A percentile compares a stretch with the other conserved stretches of the same genome.
Evolutionary conservation across 2,329 filamentous ascomycete species (phyloP).

Genomic region (Colletotrichum caudatum): DNA sequence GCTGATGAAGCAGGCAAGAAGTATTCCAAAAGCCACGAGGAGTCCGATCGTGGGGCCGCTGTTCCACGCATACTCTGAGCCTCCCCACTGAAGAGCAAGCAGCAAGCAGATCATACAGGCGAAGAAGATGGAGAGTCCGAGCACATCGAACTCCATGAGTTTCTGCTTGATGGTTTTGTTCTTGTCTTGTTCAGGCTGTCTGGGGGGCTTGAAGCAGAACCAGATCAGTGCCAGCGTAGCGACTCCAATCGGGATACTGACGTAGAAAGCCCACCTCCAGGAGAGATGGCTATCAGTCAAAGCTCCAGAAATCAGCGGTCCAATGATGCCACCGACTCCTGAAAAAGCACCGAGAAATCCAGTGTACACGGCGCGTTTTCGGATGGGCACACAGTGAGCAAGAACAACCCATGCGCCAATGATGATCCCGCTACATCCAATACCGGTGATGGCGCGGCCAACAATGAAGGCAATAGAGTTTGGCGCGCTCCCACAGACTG

Average conservation of each 20-base stretch:
- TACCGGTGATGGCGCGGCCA: slow-evolving; percentile 53
- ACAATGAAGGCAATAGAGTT: slow-evolving; percentile 52
- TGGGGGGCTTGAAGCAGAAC: slow-evolving; percentile 44
- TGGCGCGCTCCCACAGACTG: slow-evolving; percentile 46
- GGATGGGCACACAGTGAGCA: slow-evolving; percentile 51
- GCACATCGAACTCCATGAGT: slow-evolving; percentile 44
- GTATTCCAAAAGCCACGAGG: slow-evolving; percentile 49
- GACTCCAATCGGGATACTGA: slow-evolving; percentile 48
- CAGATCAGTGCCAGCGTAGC: slow-evolving; percentile 45
- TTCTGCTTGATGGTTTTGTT: slow-evolving; percentile 36
- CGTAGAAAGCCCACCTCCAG: slow-evolving; percentile 49
- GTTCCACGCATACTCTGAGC: slow-evolving; percentile 50
- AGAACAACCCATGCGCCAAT: slow-evolving; percentile 55
- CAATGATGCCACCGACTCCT: slow-evolving; percentile 50
- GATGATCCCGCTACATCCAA: slow-evolving; percentile 52
- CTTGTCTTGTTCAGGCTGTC: slow-evolving; percentile 20
- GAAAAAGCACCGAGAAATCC: slow-evolving; percentile 55
- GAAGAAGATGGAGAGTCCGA: slow-evolving; percentile 44
- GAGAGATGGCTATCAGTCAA: slow-evolving; percentile 48
- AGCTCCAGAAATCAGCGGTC: slow-evolving; percentile 47
- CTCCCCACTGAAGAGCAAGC: slow-evolving; percentile 60
- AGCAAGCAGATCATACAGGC: slow-evolving; percentile 54
- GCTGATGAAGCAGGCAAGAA: slow-evolving; percentile 47
- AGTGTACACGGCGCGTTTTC: slow-evolving; percentile 50
- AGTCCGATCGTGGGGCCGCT: slow-evolving; percentile 50